These are phyloP conservation scores for Corylus avellana DNA, from an alignment of 306 rosid species.

Conservation along the genomic window DNA sequence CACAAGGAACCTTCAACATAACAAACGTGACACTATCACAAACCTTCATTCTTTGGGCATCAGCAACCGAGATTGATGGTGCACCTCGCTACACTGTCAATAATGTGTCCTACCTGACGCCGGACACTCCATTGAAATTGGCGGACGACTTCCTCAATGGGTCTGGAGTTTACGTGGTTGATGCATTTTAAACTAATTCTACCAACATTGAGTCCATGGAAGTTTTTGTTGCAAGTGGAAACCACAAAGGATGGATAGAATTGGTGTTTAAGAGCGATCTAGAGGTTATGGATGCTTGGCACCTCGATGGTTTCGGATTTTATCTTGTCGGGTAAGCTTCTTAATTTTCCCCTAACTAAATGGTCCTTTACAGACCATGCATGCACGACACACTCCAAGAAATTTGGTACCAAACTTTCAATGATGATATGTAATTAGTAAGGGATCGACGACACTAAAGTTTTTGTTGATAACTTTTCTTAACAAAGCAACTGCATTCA, in stretches of 20 bases:
- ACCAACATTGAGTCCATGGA: conserved; percentile 46
- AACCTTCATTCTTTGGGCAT: conserved; percentile 56
- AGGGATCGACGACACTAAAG: too few species aligned
- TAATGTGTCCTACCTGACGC: conserved; percentile 66
- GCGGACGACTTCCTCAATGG: conserved; percentile 67
- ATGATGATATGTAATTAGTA: too few species aligned
- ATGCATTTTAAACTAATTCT: conserved; percentile 49
- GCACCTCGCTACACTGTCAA: conserved; percentile 47
- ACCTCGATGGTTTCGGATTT: conserved; percentile 79
- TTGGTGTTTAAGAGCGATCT: conserved; percentile 54
- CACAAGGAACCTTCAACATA: conserved; percentile 79
- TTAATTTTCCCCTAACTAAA: too few species aligned
- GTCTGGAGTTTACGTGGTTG: conserved; percentile 56
- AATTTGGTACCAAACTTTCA: too few species aligned
- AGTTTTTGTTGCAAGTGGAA: conserved; percentile 58
- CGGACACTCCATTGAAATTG: conserved; percentile 70
- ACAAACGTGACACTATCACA: conserved; percentile 65
- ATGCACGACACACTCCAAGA: too few species aligned
- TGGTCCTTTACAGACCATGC: too few species aligned
- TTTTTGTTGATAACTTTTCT: background rate
- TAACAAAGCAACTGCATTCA: too few species aligned
- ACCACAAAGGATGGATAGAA: conserved; percentile 72
- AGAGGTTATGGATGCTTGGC: conserved; percentile 64
- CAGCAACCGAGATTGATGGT: conserved; percentile 28
- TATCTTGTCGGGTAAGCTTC: conserved; percentile 56